phyloP scores from a whole-genome alignment of 257 asterid genomes.

The Leptodermis oblonga region DNA sequence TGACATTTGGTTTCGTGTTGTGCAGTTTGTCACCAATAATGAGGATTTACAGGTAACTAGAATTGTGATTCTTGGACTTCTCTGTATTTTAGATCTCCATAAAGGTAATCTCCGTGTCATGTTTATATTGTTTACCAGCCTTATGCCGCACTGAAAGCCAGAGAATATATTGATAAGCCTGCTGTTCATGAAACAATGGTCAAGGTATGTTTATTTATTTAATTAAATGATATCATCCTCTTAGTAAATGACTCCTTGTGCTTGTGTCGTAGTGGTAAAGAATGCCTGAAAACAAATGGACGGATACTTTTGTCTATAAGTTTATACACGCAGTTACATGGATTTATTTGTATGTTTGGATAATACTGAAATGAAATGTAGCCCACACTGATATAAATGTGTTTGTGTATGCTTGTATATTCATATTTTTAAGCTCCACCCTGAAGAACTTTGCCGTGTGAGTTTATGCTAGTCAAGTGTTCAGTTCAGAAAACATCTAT shows the following conservation, averaged over 20 bases:
- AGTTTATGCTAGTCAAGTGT: too few relatives aligned
- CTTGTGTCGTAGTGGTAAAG: neutral
- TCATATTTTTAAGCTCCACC: neutral
- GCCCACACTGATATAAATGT: neutral
- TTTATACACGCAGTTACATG: neutral
- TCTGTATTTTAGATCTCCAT: neutral
- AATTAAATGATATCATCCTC: neutral
- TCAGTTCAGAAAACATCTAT: neutral
- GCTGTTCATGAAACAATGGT: constrained; percentile 96
- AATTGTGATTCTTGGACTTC: constrained; percentile 6
- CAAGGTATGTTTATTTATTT: constrained; percentile 50
- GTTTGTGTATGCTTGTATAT: neutral
- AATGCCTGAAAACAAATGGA: neutral
- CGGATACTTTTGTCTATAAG: neutral
- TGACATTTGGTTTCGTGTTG: constrained; percentile 98
- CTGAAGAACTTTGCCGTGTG: neutral
- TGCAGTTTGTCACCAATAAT: constrained; percentile 88
- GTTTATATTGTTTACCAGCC: constrained; percentile 45
- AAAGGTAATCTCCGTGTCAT: neutral
- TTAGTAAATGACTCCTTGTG: neutral
- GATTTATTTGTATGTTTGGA: neutral
- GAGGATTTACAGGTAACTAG: constrained; percentile 85
- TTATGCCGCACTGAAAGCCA: constrained; percentile 88
- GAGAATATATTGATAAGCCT: constrained; percentile 89
- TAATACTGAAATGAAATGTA: neutral